A percentile compares a stretch with the other conserved stretches of the same genome.
phyloP scores from a whole-genome alignment of 345 rosid species.

The Arabidopsis arenosa region DNA sequence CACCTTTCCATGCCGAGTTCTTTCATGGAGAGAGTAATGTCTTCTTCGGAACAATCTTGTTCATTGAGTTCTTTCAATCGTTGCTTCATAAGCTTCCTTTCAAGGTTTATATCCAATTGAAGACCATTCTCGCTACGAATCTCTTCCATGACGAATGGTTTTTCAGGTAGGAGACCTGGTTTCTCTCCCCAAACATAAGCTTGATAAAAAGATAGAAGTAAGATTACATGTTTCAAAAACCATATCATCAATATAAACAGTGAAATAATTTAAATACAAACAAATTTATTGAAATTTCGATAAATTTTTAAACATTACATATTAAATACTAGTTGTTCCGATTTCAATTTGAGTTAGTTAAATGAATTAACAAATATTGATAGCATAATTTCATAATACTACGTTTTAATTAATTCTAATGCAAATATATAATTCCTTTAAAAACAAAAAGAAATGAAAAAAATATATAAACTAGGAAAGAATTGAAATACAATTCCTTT shows the following conservation, averaged over 20 bases:
- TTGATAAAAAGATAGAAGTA: constrained; percentile 1
- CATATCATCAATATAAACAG: not conserved
- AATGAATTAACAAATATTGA: too few relatives aligned
- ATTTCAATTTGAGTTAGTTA: too few relatives aligned
- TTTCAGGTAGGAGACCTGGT: constrained; percentile 51
- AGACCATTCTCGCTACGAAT: constrained; percentile 32
- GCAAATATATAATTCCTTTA: too few relatives aligned
- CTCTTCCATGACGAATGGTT: constrained; percentile 45
- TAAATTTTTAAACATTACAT: too few relatives aligned
- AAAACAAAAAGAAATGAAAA: too few relatives aligned
- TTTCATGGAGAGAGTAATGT: constrained; percentile 49
- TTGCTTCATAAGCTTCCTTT: constrained; percentile 46
- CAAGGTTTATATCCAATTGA: constrained; percentile 50
- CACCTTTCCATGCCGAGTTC: constrained; percentile 57
- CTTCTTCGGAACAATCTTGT: constrained; percentile 38
- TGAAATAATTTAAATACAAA: too few relatives aligned
- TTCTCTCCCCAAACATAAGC: constrained; percentile 72
- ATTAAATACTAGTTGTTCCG: too few relatives aligned
- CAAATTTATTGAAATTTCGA: too few relatives aligned
- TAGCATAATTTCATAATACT: constrained; percentile 46
- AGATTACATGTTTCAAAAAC: not conserved
- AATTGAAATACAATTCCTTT: not conserved
- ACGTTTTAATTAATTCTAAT: too few relatives aligned
- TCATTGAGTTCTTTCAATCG: constrained; percentile 45
- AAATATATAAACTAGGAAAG: not conserved